Base-by-base conservation (phyloP, 768 basidiomycete species). In the Pholiota microspora region DNA sequence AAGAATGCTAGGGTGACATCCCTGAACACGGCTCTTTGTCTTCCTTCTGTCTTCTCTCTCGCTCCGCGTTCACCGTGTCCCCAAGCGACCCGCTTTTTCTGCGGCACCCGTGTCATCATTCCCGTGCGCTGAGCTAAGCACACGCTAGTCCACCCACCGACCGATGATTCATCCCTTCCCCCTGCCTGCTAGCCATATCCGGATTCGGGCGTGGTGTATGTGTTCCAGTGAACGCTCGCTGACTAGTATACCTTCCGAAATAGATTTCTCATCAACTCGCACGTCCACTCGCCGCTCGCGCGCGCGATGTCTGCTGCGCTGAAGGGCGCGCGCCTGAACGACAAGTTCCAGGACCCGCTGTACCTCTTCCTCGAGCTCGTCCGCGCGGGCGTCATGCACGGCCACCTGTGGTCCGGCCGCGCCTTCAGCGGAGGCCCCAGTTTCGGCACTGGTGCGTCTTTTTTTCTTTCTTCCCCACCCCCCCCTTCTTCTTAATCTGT, bases 271-370 rank as follows among this genome's bases (percentile, higher is more conserved):
- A 72, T 89, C 58, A 92, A 91, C 67, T 82, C 88, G 3, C 96
- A 98, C 71, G 85, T 81, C 34, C 96, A 97, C 67, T 91, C 93
- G 3, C 80, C 91, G 29, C 76, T 97, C 63, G 95, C 94, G 36
- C 84, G 93, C 54, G 97, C 97, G 7, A 92, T 98, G 83, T 84
- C 91, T 70, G 81, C 79, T 24, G 92, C 92, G 13, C 77, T 95
- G 66, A 82, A 84, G 60, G 78, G 76, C 29, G 84, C 91, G 5
- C 84, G 90, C 34, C 72, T 98, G 62, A 97, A 95, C 69, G 97
- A 99, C 78, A 97, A 97, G 73, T 98, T 98, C 79, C 97, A 99
- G 69, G 97, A 98, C 70, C 83, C 97, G 2, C 75, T 98, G 1
- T 98, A 94, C 69, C 73, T 98, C 66, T 94, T 97, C 71, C 78